Percentiles rank a stretch among this genome's conserved stretches.
Conservation (phyloP, 768 basidiomycete genomes). For the Pisolithus sp. region DNA sequence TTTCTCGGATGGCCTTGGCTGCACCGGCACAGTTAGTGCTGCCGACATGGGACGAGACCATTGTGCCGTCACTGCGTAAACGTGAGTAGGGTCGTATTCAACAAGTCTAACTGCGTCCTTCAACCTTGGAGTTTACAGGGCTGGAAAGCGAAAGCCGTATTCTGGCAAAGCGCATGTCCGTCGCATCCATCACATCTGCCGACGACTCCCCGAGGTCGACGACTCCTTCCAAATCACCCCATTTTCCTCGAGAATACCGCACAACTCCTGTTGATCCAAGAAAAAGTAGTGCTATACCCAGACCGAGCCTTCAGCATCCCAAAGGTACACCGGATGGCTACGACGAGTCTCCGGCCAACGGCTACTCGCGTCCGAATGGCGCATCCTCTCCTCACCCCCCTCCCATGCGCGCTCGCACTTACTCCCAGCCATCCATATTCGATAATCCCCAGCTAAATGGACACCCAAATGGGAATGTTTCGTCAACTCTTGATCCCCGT, state of each 20-base stretch:
- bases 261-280: slow-evolving; percentile 26
- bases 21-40: slow-evolving; percentile 31
- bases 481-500: slow-evolving; percentile 33
- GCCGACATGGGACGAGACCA: slow-evolving; percentile 75
- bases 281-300: slow-evolving; percentile 40
- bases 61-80: slow-evolving; percentile 76
- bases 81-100: slow-evolving; percentile 38
- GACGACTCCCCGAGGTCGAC: slow-evolving; percentile 35
- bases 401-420: slow-evolving; percentile 52
- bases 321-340: slow-evolving; percentile 23
- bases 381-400: slow-evolving; percentile 26
- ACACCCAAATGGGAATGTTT: slow-evolving; percentile 20
- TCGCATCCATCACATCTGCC: slow-evolving; percentile 55
- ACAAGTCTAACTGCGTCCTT: background rate
- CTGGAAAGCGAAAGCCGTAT: slow-evolving; percentile 75
- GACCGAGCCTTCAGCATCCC: slow-evolving; percentile 37
- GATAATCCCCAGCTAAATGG: slow-evolving; percentile 31
- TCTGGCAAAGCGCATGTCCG: slow-evolving; percentile 72
- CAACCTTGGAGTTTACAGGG: slow-evolving; percentile 37
- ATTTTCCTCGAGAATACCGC: slow-evolving; percentile 14
- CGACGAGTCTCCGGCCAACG: slow-evolving; percentile 18
- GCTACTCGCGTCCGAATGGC: slow-evolving; percentile 20
- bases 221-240: slow-evolving; percentile 14
- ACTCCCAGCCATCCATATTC: slow-evolving; percentile 53
- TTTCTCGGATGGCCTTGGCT: slow-evolving; percentile 35